Conservation (phyloP, 208 protist genomes). For the Leishmania tropica region DNA sequence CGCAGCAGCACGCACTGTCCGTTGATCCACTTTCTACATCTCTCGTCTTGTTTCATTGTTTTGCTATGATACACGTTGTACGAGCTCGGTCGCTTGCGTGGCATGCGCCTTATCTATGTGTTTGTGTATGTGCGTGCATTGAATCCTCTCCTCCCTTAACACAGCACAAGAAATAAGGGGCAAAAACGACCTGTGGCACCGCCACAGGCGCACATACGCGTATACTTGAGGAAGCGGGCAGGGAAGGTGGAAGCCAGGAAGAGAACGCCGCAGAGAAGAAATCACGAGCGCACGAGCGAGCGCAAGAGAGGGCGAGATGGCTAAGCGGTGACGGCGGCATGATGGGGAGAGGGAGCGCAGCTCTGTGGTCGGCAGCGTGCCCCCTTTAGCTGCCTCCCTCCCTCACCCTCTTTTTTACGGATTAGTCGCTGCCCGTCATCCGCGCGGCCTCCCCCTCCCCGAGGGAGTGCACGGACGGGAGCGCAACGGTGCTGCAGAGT, state of each 20-base stretch:
- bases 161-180: too few species aligned
- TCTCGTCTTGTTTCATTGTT: not conserved
- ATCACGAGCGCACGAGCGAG: not conserved
- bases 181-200: too few species aligned
- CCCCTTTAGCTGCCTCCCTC: not conserved
- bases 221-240: not conserved
- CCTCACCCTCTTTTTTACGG: not conserved
- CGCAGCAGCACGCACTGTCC: not conserved
- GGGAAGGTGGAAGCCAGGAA: not conserved
- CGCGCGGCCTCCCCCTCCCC: too few species aligned
- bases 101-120: too few species aligned
- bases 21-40: not conserved
- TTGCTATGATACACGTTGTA: not conserved
- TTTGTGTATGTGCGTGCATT: too few species aligned
- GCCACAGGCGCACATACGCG: not conserved
- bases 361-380: not conserved
- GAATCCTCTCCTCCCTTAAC: too few species aligned
- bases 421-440: not conserved
- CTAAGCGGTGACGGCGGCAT: not conserved
- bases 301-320: not conserved
- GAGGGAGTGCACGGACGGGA: too few species aligned
- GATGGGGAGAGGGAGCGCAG: not conserved
- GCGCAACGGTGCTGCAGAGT: too few species aligned
- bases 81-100: not conserved
- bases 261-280: not conserved